Base-by-base conservation (phyloP, 345 rosid genomes). In the Bretschneidera sinensis region DNA sequence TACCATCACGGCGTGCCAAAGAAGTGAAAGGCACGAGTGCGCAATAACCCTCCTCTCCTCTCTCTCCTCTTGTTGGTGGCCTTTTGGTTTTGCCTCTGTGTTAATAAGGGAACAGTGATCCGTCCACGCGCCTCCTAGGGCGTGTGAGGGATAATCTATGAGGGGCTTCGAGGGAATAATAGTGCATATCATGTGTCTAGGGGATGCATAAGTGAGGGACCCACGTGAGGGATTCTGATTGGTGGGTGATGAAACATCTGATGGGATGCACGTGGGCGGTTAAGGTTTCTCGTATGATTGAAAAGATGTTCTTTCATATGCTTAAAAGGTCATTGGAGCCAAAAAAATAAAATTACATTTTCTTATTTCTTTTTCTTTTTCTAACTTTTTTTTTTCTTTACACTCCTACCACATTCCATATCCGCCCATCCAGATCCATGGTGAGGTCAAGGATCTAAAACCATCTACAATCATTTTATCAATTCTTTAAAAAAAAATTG, bases 11-110 rank as follows among this genome's bases (percentile, higher is more conserved):
- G 79, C 64, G 84, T 25, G 48, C 39, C 55, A 21, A 62, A 71
- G 68, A 60, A 69, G 74, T 51, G 77, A 69, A 62, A 62, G 78
- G 79, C 57, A 72, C 73, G 55, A 74, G 66, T 54, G 70, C 74
- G 61, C 70, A 52, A 47, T 53, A 63, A 43, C 63, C 51, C 60
- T 50, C 6, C 22, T 57, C 70, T 51, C 56, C 49, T 56, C 35
- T 17, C 24, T 35, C 34, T 39, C 66, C 43, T 48, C 48, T 60
- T 43, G 16, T 57, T 28, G 54, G 57, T 65, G 60, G 62, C 54
- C 57, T 66, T 51, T 51, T 21, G 64, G 57, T 56, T 25, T 16
- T 52, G 54, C 48, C 67, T 24, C 62, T 59, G 65, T 13, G 51
- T 31, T 71, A 65, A 64, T 60, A 63, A 23, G 52, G 49, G 53